Evolutionary conservation across 2,329 filamentous ascomycete species (phyloP).

Genomic region (Emydomyces testavorans): DNA sequence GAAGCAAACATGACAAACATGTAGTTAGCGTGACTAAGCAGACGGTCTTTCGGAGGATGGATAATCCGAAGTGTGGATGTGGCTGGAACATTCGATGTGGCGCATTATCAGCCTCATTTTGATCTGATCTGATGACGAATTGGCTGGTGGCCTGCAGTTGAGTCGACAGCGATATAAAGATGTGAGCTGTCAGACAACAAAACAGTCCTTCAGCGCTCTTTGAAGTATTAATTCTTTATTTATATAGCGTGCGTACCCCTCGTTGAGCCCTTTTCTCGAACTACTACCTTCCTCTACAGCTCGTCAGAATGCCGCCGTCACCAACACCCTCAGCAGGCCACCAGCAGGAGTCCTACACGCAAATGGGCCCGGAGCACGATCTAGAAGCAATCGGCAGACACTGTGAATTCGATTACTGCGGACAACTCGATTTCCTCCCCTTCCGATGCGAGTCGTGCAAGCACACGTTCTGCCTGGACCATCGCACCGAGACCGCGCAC

Average conservation of each 20-base stretch:
- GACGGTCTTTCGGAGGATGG: not conserved
- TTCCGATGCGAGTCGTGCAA: constrained; percentile 86
- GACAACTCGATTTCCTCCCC: constrained; percentile 89
- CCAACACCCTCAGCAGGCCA: constrained; percentile 5
- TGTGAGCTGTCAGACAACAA: no score
- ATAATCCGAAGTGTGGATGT: not conserved
- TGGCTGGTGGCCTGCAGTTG: not conserved
- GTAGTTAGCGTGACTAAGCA: not conserved
- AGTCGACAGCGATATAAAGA: no score
- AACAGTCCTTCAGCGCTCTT: not conserved
- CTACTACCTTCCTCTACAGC: not conserved
- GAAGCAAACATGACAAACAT: not conserved
- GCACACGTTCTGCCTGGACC: constrained; percentile 80
- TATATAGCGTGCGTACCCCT: not conserved
- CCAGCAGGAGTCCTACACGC: constrained; percentile 25
- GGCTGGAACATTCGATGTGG: constrained; percentile 10
- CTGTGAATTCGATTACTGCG: constrained; percentile 84
- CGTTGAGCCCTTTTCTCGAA: not conserved
- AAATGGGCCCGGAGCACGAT: constrained; percentile 50
- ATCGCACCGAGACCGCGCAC: constrained; percentile 76
- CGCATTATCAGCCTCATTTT: constrained; percentile 1
- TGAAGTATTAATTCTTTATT: not conserved
- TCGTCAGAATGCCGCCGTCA: constrained; percentile 10
- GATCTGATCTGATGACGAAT: constrained; percentile 4
- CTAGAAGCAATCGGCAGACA: constrained; percentile 77